Evolutionary conservation across 169 alveolate species (phyloP).

Genomic region (Theileria luwenshuni): DNA sequence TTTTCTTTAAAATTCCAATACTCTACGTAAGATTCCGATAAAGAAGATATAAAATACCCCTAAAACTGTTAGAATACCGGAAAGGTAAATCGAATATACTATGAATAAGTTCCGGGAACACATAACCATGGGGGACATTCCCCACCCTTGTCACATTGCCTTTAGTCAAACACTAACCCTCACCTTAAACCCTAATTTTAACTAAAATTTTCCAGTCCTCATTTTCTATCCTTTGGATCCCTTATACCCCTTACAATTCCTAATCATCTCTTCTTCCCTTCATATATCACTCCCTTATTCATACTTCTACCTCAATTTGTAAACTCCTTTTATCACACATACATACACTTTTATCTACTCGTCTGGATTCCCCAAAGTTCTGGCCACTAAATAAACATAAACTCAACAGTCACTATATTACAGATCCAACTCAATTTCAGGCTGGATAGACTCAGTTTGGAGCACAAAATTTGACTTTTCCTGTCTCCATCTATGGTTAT

Average conservation of each 20-base stretch:
- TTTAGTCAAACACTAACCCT: no score
- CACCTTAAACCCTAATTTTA: no score
- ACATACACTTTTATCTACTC: no score
- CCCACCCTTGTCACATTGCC: no score
- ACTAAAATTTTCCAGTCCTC: no score
- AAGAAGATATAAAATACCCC: background rate
- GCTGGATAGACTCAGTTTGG: constrained; percentile 31
- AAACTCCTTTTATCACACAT: no score
- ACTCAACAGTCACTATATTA: constrained; percentile 3
- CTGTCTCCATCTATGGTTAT: constrained; percentile 29
- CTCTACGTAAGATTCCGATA: background rate
- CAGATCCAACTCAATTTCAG: constrained; percentile 4
- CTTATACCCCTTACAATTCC: no score
- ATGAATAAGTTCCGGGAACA: background rate
- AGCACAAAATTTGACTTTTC: constrained; percentile 18
- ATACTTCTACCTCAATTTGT: no score
- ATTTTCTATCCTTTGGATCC: no score
- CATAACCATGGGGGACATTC: constrained; percentile 13
- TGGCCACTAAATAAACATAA: background rate
- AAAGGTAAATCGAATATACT: constrained; percentile 4
- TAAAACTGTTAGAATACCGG: background rate
- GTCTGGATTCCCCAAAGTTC: no score
- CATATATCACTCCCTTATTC: no score
- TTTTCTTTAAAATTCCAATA: background rate
- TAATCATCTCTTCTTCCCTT: no score